Percentiles rank a stretch among this genome's conserved stretches.
phyloP scores from a whole-genome alignment of 192 early-diverging fungal genomes.

The Backusella liffmaniae region DNA sequence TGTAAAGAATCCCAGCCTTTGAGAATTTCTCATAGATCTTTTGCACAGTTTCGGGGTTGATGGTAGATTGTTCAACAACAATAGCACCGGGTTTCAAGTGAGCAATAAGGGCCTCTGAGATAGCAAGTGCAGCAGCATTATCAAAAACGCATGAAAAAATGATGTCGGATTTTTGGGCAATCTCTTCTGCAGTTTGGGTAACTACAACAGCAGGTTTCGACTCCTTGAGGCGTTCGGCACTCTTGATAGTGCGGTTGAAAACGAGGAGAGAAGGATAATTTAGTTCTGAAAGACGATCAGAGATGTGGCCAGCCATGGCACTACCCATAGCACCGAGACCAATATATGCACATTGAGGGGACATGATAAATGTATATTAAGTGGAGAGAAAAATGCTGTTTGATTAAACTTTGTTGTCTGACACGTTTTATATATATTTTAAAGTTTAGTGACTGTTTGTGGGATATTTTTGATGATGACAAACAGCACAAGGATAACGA shows the following conservation, averaged over 20 bases:
- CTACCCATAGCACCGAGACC: constrained; percentile 65
- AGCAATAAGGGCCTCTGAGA: not conserved
- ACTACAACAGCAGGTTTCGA: constrained; percentile 40
- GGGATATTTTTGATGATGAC: not conserved
- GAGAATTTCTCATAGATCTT: constrained; percentile 30
- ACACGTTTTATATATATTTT: not conserved
- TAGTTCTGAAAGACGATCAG: constrained; percentile 13
- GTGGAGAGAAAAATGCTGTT: not conserved
- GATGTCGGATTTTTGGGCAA: constrained; percentile 46
- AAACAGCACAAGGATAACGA: not conserved
- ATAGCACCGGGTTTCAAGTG: constrained; percentile 32
- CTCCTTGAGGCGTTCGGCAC: constrained; percentile 36
- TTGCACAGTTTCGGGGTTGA: constrained; percentile 42
- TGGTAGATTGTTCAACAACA: constrained; percentile 62
- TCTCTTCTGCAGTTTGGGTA: constrained; percentile 30
- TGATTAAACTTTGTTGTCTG: not conserved
- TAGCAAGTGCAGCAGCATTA: constrained; percentile 51
- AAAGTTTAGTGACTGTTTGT: constrained; percentile 7
- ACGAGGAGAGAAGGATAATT: constrained; percentile 44
- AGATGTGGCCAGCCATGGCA: constrained; percentile 46
- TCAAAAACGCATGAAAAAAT: constrained; percentile 64
- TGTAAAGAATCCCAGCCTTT: constrained; percentile 18
- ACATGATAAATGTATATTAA: not conserved
- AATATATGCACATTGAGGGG: constrained; percentile 50
- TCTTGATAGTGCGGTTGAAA: constrained; percentile 61